Percentiles rank a stretch among this genome's conserved stretches.
Evolutionary conservation across 176 grass and related monocot species (phyloP).

Genomic region (Urochloa ruziziensis): DNA sequence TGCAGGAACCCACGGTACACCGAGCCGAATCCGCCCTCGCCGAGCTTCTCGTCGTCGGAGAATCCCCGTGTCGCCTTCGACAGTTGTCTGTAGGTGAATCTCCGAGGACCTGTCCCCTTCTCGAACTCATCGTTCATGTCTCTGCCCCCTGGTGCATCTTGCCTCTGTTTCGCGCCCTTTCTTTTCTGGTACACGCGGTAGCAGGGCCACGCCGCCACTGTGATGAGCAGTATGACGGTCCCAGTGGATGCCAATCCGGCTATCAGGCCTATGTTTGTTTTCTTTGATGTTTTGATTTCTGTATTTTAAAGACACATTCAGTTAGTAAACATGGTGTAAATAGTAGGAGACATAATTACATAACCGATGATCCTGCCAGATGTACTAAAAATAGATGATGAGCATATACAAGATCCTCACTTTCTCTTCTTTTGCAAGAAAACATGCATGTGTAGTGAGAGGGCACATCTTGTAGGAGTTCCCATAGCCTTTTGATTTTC

Average conservation of each 20-base stretch:
- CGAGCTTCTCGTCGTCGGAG: conserved; percentile 16
- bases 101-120: neutral
- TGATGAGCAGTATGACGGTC: neutral
- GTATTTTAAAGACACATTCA: neutral
- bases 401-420: no score
- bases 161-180: no score
- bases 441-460: no score
- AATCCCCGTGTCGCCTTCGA: neutral
- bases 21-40: neutral
- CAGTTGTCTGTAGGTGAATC: neutral
- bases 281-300: neutral
- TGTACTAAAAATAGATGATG: no score
- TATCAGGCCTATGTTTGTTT: neutral
- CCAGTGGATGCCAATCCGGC: neutral
- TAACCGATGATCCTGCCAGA: no score
- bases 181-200: neutral
- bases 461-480: no score
- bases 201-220: neutral
- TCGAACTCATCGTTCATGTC: conserved; percentile 7
- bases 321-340: neutral
- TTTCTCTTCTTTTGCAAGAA: no score
- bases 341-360: no score
- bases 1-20: conserved; percentile 4
- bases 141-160: neutral
- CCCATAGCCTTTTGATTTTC: no score